Base-by-base conservation (phyloP, 2,329 filamentous ascomycete species). In the Plenodomus biglobosus region DNA sequence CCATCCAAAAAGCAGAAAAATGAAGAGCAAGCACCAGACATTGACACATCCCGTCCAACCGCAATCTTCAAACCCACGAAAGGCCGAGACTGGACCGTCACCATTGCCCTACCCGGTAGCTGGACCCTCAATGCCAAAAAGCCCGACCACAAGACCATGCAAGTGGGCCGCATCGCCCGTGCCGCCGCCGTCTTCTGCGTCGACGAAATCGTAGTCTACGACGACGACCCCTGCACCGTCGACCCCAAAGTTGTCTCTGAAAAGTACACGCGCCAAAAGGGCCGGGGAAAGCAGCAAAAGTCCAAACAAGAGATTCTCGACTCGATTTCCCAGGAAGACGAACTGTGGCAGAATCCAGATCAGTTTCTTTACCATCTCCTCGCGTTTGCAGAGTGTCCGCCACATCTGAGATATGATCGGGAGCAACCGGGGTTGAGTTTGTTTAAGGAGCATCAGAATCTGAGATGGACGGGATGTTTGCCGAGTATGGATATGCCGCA, bases 401-500 rank as follows among this genome's bases (percentile, higher is more conserved):
- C 90, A 1, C 87, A 94, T 71, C 84, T 95, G 73, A 51, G 62
- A 8, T 56, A 52, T 15, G 55, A 61, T 42, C 47, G 47, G 13
- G 50, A 59, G 8, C 48, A 61, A 22, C 59, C 54, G 6, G 84
- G 88, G 61, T 85, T 85, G 66, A 73, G 79, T 1, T 78, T 95
- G 3, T 92, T 95, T 60, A 85, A 86, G 1, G 76, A 91, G 53
- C 90, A 95, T 65, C 85, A 87, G 8, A 92, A 95, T 65, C 77
- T 95, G 36, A 78, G 83, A 34, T 83, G 83, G 11, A 88, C 88
- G 34, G 89, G 88, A 7, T 78, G 85, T 34, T 75, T 95, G 21
- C 88, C 88, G 0, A 88, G 83, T 62, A 75, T 95, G 47, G 90
- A 95, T 68, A 90, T 94, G 80, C 90, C 90, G 15, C 88, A 92